Evolutionary conservation across 1,139 yeast genomes (phyloP), one percentile per base, ranked within the genome.

Genomic region (Debaryomyces psychrophilus): DNA sequence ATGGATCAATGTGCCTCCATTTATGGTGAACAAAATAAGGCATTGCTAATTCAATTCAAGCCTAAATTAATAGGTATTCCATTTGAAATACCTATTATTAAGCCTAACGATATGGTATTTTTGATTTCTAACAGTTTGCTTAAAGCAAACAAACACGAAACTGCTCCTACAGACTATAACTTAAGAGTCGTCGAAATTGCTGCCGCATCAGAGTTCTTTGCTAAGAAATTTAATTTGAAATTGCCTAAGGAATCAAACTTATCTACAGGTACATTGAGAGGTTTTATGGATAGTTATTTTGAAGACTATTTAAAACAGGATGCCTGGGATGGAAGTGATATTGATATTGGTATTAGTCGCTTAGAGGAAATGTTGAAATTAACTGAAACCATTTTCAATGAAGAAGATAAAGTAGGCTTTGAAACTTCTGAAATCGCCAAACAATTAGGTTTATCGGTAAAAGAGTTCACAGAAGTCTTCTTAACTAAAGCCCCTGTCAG

Each of bases 1-100:
- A 80, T 85, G 87, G 92, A 85, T 61, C 92, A 85, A 65, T 77
- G 86, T 51, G 90, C 92, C 2, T 79, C 87, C 2, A 76, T 85
- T 20, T 84, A 79, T 55, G 90, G 90, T n/a, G 82, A 79, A 55
- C 69, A 65, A 37, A 76, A 73, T 49, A 81, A 84, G 54, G 87
- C 86, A 1, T 63, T 85, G 50, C 74, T 79, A 52, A 82, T 85
- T 37, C 81, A 80, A 51, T 85, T 85, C 65, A 75, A 76, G 51
- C 92, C 92, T 2, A 64, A 72, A 48, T 69, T 85, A 44, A 68
- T 65, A 34, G 90, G 82, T 11, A 68, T 73, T 35, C 79, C 87
- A n/a, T 74, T 82, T 58, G 64, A 69, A 39, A 79, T 84, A 60
- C 89, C 88, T 11, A 58, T 62, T 3, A 61, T 73, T 26, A 53